These are phyloP conservation scores for Aspergillus transmontanensis DNA, from an alignment of 2,329 filamentous ascomycete species.

Conservation along the genomic window DNA sequence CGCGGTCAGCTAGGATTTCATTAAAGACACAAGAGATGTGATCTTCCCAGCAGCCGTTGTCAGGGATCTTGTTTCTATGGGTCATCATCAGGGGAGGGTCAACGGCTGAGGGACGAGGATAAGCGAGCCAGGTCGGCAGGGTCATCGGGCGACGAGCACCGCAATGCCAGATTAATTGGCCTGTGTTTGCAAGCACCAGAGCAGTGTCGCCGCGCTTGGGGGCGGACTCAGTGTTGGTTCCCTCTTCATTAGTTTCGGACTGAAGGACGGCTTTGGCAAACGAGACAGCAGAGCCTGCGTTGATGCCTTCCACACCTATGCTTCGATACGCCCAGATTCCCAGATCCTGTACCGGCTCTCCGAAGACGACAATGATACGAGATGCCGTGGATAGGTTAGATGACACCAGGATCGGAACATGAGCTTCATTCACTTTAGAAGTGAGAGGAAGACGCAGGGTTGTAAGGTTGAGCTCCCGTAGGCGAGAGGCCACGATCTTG, in stretches of 20 bases:
- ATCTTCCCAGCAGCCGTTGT: conserved; percentile 57
- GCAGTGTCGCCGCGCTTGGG: conserved; percentile 31
- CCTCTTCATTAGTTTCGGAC: conserved; percentile 20
- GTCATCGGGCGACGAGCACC: conserved; percentile 64
- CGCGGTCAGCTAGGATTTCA: conserved; percentile 53
- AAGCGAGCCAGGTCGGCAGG: conserved; percentile 55
- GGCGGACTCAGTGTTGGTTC: neutral
- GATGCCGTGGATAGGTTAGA: conserved; percentile 57
- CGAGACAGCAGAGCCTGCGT: conserved; percentile 69
- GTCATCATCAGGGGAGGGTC: conserved; percentile 57
- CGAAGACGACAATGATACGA: conserved; percentile 73
- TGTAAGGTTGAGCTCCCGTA: conserved; percentile 62
- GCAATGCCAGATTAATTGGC: conserved; percentile 76
- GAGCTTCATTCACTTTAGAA: conserved; percentile 51
- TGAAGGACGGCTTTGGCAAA: conserved; percentile 56
- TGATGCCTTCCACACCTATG: conserved; percentile 65
- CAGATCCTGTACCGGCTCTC: conserved; percentile 70
- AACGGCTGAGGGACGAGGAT: conserved; percentile 66
- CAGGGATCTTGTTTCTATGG: conserved; percentile 62
- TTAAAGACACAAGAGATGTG: conserved; percentile 72
- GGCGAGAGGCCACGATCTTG: conserved; percentile 62
- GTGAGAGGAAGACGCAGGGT: conserved; percentile 65
- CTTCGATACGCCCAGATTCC: conserved; percentile 74
- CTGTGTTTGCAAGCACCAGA: conserved; percentile 76
- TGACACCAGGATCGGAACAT: conserved; percentile 70